Evolutionary conservation across 1,284 basidiomycete genomes (phyloP), one percentile per base, ranked within the genome.

Genomic region (Heterobasidion occidentale): DNA sequence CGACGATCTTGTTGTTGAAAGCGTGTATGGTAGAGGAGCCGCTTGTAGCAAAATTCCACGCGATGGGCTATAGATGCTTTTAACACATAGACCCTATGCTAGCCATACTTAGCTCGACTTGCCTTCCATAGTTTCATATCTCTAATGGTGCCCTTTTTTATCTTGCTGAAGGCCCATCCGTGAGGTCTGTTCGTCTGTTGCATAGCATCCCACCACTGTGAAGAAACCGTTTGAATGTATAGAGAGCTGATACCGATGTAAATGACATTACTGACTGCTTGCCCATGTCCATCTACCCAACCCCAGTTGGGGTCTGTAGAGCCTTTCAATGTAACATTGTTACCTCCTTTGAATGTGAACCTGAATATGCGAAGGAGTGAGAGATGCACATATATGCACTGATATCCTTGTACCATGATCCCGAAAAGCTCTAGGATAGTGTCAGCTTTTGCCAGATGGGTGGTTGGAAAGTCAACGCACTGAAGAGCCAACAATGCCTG

Each of bases 41-140:
- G 52, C 75, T 78, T 0, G 79, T 77, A 0, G 75, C 70, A 60
- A 84, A 83, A 62, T 76, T 81, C 79, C 80, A 84, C 6, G 71
- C 82, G 19, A 84, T 71, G 7, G 81, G 80, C 78, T 83, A 53
- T 17, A 42, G 38, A 19, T 9, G 8, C 27, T 14, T 44, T 12
- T 20, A 34, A 33, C 17, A 50, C 17, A 11, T 33, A 2, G 15
- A 34, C 15, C 35, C 35, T 1, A 33, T 35, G 5, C 27, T 27
- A 4, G 8, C 20, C 33, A 52, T 46, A 42, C 27, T 11, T n/a
- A 51, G 35, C 11, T 11, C n/a, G 35, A 58, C 58, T 14, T 51
- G 79, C 81, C 74, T 83, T 80, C 78, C 77, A 81, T 0, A 86
- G 54, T 60, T 84, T 85, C 71, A 83, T 76, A 63, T 83, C 73